Evolutionary conservation across 805 yeast genomes (phyloP).

Genomic region (Hanseniaspora taiwanica): DNA sequence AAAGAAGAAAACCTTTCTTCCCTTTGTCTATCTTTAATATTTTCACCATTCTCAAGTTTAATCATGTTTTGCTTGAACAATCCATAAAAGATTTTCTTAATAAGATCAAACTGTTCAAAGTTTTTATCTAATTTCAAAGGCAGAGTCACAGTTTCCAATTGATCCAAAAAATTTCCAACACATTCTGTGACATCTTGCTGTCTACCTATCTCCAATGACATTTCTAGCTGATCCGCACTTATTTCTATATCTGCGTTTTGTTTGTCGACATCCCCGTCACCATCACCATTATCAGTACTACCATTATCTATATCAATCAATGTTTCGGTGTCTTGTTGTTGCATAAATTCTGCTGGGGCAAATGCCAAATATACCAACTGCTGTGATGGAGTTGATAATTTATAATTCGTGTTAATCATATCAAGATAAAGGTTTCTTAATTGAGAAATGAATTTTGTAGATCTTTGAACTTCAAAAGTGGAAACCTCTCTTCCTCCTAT

Average conservation of each 20-base stretch:
- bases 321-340: no score
- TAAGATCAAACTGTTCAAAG: conserved; percentile 69
- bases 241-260: conserved; percentile 15
- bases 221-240: conserved; percentile 51
- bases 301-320: no score
- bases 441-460: conserved; percentile 68
- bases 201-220: conserved; percentile 67
- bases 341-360: conserved; percentile 30
- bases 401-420: conserved; percentile 46
- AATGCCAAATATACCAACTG: conserved; percentile 85
- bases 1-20: conserved; percentile 69
- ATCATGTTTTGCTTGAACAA: conserved; percentile 65
- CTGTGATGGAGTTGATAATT: conserved; percentile 68
- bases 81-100: conserved; percentile 76
- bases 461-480: conserved; percentile 63
- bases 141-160: conserved; percentile 74
- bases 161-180: conserved; percentile 84
- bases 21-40: conserved; percentile 24
- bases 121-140: conserved; percentile 56
- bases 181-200: conserved; percentile 98
- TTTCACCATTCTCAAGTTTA: conserved; percentile 28
- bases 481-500: conserved; percentile 82
- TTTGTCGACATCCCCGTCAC: conserved; percentile 6
- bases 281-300: no score
- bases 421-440: conserved; percentile 55